These are phyloP conservation scores for Aspergillus flavus DNA, from an alignment of 2,329 filamentous ascomycete species.

Conservation along the genomic window DNA sequence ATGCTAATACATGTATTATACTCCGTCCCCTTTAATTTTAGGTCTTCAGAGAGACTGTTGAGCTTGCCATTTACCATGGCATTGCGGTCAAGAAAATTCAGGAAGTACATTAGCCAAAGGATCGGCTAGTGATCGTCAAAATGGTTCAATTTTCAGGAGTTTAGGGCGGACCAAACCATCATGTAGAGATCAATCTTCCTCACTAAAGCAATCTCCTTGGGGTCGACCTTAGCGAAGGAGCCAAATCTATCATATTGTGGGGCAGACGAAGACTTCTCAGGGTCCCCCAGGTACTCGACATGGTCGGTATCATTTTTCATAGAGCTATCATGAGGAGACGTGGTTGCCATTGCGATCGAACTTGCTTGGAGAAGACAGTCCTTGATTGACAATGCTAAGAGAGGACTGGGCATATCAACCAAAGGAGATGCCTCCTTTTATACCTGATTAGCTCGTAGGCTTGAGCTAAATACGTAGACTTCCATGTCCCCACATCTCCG, in stretches of 20 bases:
- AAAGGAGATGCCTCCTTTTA: background rate
- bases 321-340: background rate
- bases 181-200: conserved; percentile 19
- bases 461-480: background rate
- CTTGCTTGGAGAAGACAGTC: background rate
- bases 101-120: conserved; percentile 22
- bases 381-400: background rate
- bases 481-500: background rate
- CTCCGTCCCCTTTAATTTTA: conserved; percentile 47
- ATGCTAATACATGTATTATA: conserved; percentile 51
- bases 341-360: background rate
- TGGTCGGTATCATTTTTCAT: background rate
- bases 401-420: background rate
- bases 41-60: conserved; percentile 31
- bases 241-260: background rate
- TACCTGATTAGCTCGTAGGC: background rate
- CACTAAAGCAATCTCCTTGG: conserved; percentile 14
- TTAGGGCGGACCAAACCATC: conserved; percentile 9
- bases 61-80: conserved; percentile 24
- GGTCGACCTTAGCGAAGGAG: background rate
- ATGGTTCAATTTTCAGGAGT: background rate
- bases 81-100: conserved; percentile 28
- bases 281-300: background rate
- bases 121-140: conserved; percentile 9
- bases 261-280: background rate